Evolutionary conservation across 352 stramenopile species (phyloP), one percentile per base, ranked within the genome.

Genomic region (Phytophthora fragariae): DNA sequence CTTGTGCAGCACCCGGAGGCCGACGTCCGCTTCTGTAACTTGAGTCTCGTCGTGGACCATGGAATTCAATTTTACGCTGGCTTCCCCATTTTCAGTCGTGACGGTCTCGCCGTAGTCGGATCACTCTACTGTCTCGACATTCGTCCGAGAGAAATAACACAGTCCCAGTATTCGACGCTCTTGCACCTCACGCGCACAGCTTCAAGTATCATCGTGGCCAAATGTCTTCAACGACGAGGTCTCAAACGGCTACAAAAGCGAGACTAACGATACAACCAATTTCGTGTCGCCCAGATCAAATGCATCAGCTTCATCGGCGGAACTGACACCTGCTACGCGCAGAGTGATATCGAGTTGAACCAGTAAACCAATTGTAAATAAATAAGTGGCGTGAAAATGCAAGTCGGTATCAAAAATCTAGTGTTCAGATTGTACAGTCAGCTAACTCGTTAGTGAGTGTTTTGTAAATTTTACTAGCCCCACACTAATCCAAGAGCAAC

Each of bases 61-160:
- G 70, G 73, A 21, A 54, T 80, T 15, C 77, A 83, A 21, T 89
- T 88, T 64, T 89, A 91, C 72, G 80, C 65, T 54, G 84, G 84
- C 33, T 89, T 87, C 72, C 84, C 84, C 33, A 56, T 83, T 17
- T 73, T 73, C 47, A 71, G 58, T 11, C 44, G 41, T 12, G 57
- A 72, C 19, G 63, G 62, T 6, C 52, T 67, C 14, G 67, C 70
- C 10, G 66, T 81, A 12, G 66, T 81, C 1, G 76, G 76, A 9
- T 70, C 76, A 0, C 14, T 83, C 7, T 83, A 70, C 56, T 77
- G 73, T 33, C 41, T 81, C 14, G 76, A 79, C 35, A 49, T 52
- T 44, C 29, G 39, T 33, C 56, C 70, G 29, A 62, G 61, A 39
- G 65, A 77, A 19, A 50, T 81, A 31, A 79, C 76, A 4, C 73